Percentiles rank a stretch among this genome's conserved stretches.
Conservation (phyloP, 495 filamentous ascomycete species). For the Xylaria nigripes region DNA sequence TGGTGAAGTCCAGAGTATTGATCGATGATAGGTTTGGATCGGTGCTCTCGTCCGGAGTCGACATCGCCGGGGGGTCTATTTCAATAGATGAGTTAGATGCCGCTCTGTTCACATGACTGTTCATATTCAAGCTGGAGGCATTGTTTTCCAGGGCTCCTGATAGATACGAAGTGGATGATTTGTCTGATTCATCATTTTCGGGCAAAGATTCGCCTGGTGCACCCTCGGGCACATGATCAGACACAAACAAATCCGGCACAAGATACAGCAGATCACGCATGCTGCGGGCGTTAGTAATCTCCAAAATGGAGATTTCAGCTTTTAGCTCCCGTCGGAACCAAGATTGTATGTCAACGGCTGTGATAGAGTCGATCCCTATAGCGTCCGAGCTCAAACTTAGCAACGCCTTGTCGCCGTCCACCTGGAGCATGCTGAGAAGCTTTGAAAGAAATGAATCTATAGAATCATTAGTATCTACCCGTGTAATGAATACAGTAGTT, state of each 20-base stretch:
- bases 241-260: no score
- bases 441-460: not conserved
- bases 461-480: no score
- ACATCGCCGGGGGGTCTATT: no score
- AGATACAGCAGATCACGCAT: conserved; percentile 21
- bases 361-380: conserved; percentile 21
- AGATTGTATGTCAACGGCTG: conserved; percentile 35
- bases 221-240: no score
- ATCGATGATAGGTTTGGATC: no score
- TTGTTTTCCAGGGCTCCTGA: not conserved
- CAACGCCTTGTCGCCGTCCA: conserved; percentile 11
- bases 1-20: not conserved
- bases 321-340: conserved; percentile 36
- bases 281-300: conserved; percentile 34
- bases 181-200: conserved; percentile 6
- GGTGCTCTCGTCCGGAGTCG: no score
- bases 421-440: not conserved
- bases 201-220: conserved; percentile 10
- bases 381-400: not conserved
- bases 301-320: conserved; percentile 40
- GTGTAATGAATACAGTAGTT: not conserved
- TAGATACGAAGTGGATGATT: conserved; percentile 12
- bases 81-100: no score
- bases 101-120: no score
- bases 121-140: no score